These are phyloP conservation scores for Exophiala aquamarina DNA, from an alignment of 2,329 filamentous ascomycete genomes.

Conservation along the genomic window DNA sequence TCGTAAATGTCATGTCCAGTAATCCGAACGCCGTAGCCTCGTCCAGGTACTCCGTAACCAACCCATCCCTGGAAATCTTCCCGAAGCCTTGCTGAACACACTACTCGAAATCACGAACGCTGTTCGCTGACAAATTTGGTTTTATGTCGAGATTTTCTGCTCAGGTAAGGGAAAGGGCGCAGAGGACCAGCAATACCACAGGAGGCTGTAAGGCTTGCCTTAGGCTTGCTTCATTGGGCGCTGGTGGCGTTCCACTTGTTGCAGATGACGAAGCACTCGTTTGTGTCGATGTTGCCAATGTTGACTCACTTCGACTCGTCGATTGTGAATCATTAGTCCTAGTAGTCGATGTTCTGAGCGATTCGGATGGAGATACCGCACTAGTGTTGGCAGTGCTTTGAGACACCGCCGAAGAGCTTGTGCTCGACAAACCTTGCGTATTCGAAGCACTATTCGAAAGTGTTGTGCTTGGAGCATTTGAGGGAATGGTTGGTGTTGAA, in stretches of 20 bases:
- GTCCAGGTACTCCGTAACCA: no score
- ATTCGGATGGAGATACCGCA: not conserved
- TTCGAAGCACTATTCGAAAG: not conserved
- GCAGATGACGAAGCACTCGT: not conserved
- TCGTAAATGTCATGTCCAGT: no score
- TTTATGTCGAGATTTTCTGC: not conserved
- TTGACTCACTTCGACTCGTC: not conserved
- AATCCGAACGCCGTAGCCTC: no score
- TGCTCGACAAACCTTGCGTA: not conserved
- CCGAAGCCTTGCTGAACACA: no score
- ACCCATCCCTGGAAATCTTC: not conserved
- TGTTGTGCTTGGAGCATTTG: no score
- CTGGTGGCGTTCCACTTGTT: slow-evolving; percentile 1
- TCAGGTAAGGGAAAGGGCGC: not conserved
- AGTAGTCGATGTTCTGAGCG: not conserved
- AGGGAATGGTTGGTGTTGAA: not conserved
- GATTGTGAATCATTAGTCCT: not conserved
- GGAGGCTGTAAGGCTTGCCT: not conserved
- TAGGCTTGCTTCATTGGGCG: not conserved
- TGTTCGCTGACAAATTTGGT: slow-evolving; percentile 1
- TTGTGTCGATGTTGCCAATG: not conserved
- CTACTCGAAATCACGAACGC: no score
- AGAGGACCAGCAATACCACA: not conserved
- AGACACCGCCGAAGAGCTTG: not conserved
- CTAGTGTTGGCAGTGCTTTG: not conserved